Conservation (phyloP, 2,329 filamentous ascomycete species). For the Ascocoryne sarcoides region DNA sequence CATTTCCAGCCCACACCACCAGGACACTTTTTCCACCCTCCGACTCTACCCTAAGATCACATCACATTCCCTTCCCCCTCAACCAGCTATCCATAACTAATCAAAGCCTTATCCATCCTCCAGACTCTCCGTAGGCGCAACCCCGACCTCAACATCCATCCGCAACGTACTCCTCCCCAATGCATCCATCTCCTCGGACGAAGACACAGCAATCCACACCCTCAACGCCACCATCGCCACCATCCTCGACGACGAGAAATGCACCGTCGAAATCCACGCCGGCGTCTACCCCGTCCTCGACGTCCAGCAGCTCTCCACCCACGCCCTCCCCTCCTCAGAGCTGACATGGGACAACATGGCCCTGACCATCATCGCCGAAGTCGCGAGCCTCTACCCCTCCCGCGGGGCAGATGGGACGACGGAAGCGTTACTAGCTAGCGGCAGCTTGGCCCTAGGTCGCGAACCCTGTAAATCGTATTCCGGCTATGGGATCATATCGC, state of each 20-base stretch:
- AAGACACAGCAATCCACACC: constrained; percentile 28
- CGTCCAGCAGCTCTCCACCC: constrained; percentile 69
- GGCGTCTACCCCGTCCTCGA: constrained; percentile 71
- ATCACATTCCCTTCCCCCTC: too few species aligned
- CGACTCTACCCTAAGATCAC: too few species aligned
- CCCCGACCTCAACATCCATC: constrained; percentile 61
- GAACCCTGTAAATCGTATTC: constrained; percentile 64
- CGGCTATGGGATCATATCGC: constrained; percentile 61
- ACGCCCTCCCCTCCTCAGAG: constrained; percentile 40
- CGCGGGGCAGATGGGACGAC: constrained; percentile 39
- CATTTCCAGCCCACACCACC: too few species aligned
- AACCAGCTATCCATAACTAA: too few species aligned
- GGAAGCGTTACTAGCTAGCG: constrained; percentile 63
- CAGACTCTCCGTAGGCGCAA: constrained; percentile 68
- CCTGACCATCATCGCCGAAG: constrained; percentile 61
- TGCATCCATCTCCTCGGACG: constrained; percentile 18
- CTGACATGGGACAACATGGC: constrained; percentile 44
- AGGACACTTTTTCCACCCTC: too few species aligned
- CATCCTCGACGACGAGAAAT: constrained; percentile 33
- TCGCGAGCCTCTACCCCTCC: constrained; percentile 57
- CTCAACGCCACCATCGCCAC: constrained; percentile 34
- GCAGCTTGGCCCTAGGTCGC: constrained; percentile 60
- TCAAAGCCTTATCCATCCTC: too few species aligned
- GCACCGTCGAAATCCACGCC: constrained; percentile 63
- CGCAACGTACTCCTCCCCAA: constrained; percentile 42